Base-by-base conservation (phyloP, 2,329 filamentous ascomycete species). In the Penicillium hesseltinei region DNA sequence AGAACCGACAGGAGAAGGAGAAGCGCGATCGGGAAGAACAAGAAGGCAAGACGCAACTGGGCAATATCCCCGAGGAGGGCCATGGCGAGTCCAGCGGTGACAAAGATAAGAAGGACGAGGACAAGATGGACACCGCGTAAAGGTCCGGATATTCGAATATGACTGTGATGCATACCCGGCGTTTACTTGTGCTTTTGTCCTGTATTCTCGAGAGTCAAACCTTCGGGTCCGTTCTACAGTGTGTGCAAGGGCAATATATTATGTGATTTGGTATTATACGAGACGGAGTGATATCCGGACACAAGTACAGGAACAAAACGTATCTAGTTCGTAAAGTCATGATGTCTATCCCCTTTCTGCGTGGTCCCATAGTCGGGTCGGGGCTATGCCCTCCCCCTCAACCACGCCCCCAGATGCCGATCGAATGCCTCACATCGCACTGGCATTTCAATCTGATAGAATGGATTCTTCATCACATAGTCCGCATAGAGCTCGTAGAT, bases 381-480 rank as follows among this genome's bases (percentile, higher is more conserved):
- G 25, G 43, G 35, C 72, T 81, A 83, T 61, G 79, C 75, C 62
- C 82, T 77, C 51, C 77, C 78, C 71, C 91, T 86, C 68, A 96
- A 85, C 76, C 92, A 96, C 38, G 87, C 90, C 64, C 84, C 83
- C 63, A 97, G 75, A 75, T 91, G 91, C 67, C 92, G 83, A 74
- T 99, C 94, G 78, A 97, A 99, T 67, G 91, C 89, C 71, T 97
- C 94, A 77, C 94, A 96, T 60, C 94, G 83, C 53, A 99, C 86
- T 7, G 94, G 94, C 92, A 97, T 99, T 79, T 99, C 94, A 56
- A 96, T 82, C 71, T 94, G 92, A 78, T 97, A 97, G 72, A 99
- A 99, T 1, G 94, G 94, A 75, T 99, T 99, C 82, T 97, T 99
- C 91, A 97, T 97, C 66, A 99, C 94, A 73, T 91, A 97, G 76